Conservation (phyloP, 2,329 filamentous ascomycete species). For the Tolypocladium endophyticum region DNA sequence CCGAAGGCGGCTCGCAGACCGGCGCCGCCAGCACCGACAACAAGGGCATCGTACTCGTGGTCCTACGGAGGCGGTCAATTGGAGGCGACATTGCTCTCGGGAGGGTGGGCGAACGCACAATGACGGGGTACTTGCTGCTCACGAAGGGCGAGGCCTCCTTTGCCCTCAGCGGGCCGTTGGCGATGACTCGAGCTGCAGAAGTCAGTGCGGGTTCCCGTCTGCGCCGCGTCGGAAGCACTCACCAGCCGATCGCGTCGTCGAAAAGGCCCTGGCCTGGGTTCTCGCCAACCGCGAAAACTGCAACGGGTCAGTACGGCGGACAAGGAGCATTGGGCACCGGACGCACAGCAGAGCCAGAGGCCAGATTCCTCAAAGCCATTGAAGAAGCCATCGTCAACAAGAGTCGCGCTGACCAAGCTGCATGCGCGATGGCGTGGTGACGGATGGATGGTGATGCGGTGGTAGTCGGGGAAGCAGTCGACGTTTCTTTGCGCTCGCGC, state of each 20-base stretch:
- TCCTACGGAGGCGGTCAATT: constrained; percentile 49
- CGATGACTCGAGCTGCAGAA: constrained; percentile 65
- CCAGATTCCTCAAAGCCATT: constrained; percentile 53
- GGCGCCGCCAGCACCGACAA: constrained; percentile 75
- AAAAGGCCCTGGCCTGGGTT: constrained; percentile 68
- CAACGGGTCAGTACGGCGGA: constrained; percentile 6
- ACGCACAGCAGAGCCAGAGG: constrained; percentile 46
- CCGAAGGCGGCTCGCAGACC: constrained; percentile 77
- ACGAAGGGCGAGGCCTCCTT: constrained; percentile 87
- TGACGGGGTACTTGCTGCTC: constrained; percentile 85
- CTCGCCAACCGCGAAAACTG: constrained; percentile 55
- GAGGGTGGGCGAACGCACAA: constrained; percentile 47
- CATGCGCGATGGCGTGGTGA: constrained; percentile 15
- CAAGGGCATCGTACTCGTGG: constrained; percentile 97
- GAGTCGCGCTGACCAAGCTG: constrained; percentile 17
- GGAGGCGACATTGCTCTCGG: constrained; percentile 36
- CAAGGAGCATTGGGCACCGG: constrained; percentile 4
- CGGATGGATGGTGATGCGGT: background rate
- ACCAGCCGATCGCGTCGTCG: constrained; percentile 74
- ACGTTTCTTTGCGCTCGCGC: background rate
- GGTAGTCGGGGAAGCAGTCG: background rate
- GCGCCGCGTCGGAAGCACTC: constrained; percentile 22
- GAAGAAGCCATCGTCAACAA: constrained; percentile 45
- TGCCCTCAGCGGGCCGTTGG: constrained; percentile 75
- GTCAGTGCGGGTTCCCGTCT: background rate